A percentile compares a stretch with the other conserved stretches of the same genome.
Evolutionary conservation across 2,329 filamentous ascomycete species (phyloP).

Genomic region (Ramularia endophylla): DNA sequence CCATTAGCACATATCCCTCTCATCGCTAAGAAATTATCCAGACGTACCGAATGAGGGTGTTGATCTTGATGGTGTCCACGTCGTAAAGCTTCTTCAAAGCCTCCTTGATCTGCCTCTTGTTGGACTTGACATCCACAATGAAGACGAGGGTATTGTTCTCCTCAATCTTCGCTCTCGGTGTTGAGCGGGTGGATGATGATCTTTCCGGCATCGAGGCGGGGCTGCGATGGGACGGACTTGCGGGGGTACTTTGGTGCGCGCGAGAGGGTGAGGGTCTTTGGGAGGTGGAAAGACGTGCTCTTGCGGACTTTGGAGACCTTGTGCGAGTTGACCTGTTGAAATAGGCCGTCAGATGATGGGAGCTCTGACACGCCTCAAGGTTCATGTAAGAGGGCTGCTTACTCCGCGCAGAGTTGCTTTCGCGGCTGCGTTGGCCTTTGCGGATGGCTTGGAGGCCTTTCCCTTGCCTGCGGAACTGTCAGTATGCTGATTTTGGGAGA

Average conservation of each 20-base stretch:
- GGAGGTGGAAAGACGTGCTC: constrained; percentile 93
- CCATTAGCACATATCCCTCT: background rate
- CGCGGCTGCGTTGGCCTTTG: constrained; percentile 83
- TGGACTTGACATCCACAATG: constrained; percentile 62
- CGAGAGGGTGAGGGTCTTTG: constrained; percentile 91
- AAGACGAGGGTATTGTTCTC: constrained; percentile 92
- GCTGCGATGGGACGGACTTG: constrained; percentile 84
- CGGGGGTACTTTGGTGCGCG: constrained; percentile 93
- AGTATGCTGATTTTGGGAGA: constrained; percentile 19
- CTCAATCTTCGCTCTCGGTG: constrained; percentile 99
- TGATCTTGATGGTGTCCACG: constrained; percentile 97
- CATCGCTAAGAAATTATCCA: too few species aligned
- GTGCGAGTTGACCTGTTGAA: constrained; percentile 61
- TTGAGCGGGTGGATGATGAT: constrained; percentile 97
- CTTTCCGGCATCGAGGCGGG: constrained; percentile 96
- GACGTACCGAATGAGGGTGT: constrained; percentile 91
- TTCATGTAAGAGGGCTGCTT: constrained; percentile 47
- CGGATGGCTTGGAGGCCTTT: constrained; percentile 55
- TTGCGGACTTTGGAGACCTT: constrained; percentile 91
- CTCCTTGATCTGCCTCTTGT: constrained; percentile 99
- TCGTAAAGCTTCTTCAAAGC: constrained; percentile 99
- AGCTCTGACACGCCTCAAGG: constrained; percentile 46
- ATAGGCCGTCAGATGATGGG: constrained; percentile 48
- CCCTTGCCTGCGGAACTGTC: constrained; percentile 31
- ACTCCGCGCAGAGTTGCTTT: constrained; percentile 96